phyloP scores from a whole-genome alignment of 495 filamentous ascomycete species.

The Evansstolkia leycettana region DNA sequence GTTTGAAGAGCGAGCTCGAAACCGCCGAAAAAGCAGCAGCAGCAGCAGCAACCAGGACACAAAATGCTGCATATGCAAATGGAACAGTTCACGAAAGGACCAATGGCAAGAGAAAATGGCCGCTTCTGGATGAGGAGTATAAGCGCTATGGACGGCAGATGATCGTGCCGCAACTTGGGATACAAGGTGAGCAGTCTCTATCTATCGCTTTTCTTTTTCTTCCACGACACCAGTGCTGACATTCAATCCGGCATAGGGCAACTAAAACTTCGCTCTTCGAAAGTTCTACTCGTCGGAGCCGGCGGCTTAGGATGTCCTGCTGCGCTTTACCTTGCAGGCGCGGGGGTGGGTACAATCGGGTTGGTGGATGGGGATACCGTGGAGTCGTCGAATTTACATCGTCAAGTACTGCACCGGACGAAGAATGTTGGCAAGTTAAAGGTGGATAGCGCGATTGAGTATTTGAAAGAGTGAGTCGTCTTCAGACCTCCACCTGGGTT shows the following conservation, averaged over 20 bases:
- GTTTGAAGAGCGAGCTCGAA: constrained; percentile 24
- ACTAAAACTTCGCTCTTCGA: constrained; percentile 55
- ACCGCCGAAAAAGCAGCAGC: constrained; percentile 19
- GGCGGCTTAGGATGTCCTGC: constrained; percentile 90
- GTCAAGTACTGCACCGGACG: constrained; percentile 72
- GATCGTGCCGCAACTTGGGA: constrained; percentile 74
- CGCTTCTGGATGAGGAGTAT: constrained; percentile 56
- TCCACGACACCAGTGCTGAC: no score
- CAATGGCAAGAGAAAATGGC: constrained; percentile 36
- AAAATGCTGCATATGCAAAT: neutral
- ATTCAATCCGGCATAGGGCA: no score
- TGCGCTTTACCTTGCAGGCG: constrained; percentile 77
- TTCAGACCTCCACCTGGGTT: neutral
- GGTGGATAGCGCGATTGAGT: constrained; percentile 63
- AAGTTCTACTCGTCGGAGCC: constrained; percentile 77
- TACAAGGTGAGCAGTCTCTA: constrained; percentile 44
- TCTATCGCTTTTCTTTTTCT: neutral
- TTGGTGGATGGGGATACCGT: constrained; percentile 81
- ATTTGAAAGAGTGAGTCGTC: constrained; percentile 49
- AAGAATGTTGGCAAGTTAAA: constrained; percentile 64
- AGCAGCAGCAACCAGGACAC: constrained; percentile 4
- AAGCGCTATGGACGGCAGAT: constrained; percentile 84
- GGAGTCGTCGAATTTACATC: constrained; percentile 83
- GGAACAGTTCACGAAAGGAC: neutral
- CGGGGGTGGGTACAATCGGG: constrained; percentile 74